phyloP scores from a whole-genome alignment of 495 filamentous ascomycete genomes.

The Hyaloscypha bicolor region DNA sequence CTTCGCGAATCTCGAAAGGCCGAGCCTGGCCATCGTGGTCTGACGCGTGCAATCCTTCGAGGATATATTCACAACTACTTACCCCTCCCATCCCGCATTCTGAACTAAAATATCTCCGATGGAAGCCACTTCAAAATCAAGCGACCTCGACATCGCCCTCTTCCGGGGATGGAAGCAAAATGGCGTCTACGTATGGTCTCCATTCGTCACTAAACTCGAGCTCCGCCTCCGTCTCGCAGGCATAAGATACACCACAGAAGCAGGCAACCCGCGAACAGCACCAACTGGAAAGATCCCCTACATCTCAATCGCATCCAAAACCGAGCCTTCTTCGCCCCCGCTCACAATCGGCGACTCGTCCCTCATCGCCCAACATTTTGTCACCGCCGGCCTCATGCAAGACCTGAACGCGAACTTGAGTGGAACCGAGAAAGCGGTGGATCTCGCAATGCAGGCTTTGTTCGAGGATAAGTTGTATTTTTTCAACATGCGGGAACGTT shows the following conservation, averaged over 20 bases:
- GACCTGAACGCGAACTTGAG: constrained; percentile 51
- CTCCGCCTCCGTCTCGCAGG: constrained; percentile 58
- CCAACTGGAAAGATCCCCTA: constrained; percentile 67
- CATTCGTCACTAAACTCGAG: constrained; percentile 68
- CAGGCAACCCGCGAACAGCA: constrained; percentile 44
- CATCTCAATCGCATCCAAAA: constrained; percentile 31
- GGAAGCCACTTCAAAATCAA: not conserved
- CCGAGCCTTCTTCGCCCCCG: constrained; percentile 5
- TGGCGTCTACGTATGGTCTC: constrained; percentile 58
- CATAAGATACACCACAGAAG: constrained; percentile 46
- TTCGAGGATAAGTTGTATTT: constrained; percentile 66
- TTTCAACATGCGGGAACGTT: constrained; percentile 51
- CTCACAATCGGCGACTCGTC: constrained; percentile 47
- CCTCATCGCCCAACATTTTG: constrained; percentile 52
- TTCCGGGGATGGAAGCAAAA: constrained; percentile 52
- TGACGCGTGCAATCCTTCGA: too few relatives aligned
- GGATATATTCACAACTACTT: not conserved
- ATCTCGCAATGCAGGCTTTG: constrained; percentile 54
- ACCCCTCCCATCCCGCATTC: too few relatives aligned
- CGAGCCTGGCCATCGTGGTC: too few relatives aligned
- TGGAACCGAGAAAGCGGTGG: constrained; percentile 42
- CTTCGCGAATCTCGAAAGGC: too few relatives aligned
- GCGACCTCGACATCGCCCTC: constrained; percentile 41
- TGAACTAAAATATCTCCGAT: too few relatives aligned
- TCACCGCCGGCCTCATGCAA: constrained; percentile 41